Evolutionary conservation across 495 filamentous ascomycete genomes (phyloP).

Genomic region (Penicillium samsonianum): DNA sequence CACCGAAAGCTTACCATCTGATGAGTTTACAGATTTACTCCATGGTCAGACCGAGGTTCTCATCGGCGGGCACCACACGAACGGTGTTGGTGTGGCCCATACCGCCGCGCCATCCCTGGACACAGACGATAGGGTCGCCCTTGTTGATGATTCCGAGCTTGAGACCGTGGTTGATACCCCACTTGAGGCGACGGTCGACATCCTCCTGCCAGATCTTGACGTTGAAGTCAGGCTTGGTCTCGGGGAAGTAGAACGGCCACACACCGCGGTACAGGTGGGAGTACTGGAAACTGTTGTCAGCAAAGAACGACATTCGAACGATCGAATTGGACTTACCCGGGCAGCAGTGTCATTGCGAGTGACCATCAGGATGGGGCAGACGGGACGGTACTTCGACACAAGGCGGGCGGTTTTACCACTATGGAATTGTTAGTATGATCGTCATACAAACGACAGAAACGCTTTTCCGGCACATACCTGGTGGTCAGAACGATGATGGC

Average conservation of each 20-base stretch:
- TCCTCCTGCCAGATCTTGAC: slow-evolving; percentile 93
- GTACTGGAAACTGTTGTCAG: slow-evolving; percentile 52
- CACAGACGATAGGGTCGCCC: slow-evolving; percentile 86
- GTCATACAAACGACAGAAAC: slow-evolving; percentile 1
- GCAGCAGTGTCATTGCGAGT: slow-evolving; percentile 81
- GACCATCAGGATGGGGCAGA: slow-evolving; percentile 99
- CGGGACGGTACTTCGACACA: slow-evolving; percentile 95
- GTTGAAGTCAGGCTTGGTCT: slow-evolving; percentile 92
- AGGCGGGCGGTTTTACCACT: slow-evolving; percentile 89
- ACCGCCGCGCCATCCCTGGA: slow-evolving; percentile 97
- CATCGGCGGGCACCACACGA: slow-evolving; percentile 66
- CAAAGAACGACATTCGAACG: neutral
- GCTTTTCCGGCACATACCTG: slow-evolving; percentile 50
- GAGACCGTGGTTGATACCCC: slow-evolving; percentile 84
- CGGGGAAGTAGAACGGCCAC: slow-evolving; percentile 92
- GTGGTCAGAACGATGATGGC: slow-evolving; percentile 95
- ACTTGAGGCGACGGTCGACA: slow-evolving; percentile 93
- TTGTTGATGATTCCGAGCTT: slow-evolving; percentile 78
- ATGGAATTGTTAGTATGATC: slow-evolving; percentile 29
- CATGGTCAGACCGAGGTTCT: slow-evolving; percentile 56
- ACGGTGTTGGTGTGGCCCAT: slow-evolving; percentile 98
- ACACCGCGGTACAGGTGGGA: slow-evolving; percentile 96
- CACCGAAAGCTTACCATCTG: slow-evolving; percentile 19
- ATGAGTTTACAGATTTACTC: slow-evolving; percentile 32
- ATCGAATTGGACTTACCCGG: slow-evolving; percentile 51